Conservation (phyloP, 768 basidiomycete genomes). For the Tylopilus sp. region DNA sequence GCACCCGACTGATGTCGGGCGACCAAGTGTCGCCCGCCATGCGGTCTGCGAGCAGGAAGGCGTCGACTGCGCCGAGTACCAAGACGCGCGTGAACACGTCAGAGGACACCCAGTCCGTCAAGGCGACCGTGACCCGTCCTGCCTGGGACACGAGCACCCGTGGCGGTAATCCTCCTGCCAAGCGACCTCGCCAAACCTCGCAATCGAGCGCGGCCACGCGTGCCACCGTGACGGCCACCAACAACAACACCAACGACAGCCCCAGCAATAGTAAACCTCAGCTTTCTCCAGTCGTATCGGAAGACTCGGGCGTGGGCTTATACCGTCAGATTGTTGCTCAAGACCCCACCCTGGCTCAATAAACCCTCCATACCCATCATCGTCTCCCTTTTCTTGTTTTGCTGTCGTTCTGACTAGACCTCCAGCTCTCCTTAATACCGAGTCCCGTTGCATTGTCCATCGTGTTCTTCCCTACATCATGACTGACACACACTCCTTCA, state of each 20-base stretch:
- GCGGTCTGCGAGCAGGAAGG: constrained; percentile 65
- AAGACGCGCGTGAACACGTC: constrained; percentile 45
- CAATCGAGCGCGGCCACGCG: constrained; percentile 64
- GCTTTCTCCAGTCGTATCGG: constrained; percentile 66
- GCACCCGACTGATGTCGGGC: constrained; percentile 69
- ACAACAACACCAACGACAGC: constrained; percentile 16
- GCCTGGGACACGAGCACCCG: constrained; percentile 70
- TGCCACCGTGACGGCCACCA: constrained; percentile 27
- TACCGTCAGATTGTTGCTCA: constrained; percentile 80
- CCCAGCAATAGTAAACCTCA: constrained; percentile 30
- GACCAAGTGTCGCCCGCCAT: constrained; percentile 40
- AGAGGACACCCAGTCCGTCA: constrained; percentile 65
- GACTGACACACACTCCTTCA: constrained; percentile 31
- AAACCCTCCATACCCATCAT: constrained; percentile 9
- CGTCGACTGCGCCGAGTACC: constrained; percentile 42
- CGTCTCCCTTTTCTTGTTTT: background rate
- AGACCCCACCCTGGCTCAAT: constrained; percentile 61
- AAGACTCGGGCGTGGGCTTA: constrained; percentile 78
- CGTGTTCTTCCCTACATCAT: constrained; percentile 27
- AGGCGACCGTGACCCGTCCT: constrained; percentile 71
- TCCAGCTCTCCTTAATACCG: constrained; percentile 17
- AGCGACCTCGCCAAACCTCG: constrained; percentile 69
- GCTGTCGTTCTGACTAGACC: constrained; percentile 16
- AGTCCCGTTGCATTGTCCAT: constrained; percentile 19
- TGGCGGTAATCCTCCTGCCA: constrained; percentile 36